A percentile compares a stretch with the other conserved stretches of the same genome.
These are phyloP conservation scores for Termitomyces sp. DNA, from an alignment of 768 basidiomycete genomes.

Conservation along the genomic window DNA sequence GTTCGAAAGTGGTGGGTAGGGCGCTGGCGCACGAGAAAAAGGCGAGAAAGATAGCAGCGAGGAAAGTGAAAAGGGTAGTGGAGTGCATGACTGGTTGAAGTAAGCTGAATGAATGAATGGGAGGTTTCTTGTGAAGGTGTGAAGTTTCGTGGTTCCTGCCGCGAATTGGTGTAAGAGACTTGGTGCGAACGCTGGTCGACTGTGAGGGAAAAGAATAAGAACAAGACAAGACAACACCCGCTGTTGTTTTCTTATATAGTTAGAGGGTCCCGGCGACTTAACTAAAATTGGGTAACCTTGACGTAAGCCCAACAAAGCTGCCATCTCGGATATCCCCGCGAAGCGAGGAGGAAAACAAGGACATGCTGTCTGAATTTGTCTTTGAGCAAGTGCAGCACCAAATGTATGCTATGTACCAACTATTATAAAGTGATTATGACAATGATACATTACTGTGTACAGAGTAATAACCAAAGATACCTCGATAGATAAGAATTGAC, in stretches of 20 bases:
- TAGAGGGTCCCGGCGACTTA: neutral
- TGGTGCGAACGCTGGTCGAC: neutral
- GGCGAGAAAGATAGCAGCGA: slow-evolving; percentile 29
- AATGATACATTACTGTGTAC: neutral
- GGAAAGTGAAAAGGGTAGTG: slow-evolving; percentile 20
- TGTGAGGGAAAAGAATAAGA: neutral
- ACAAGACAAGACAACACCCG: neutral
- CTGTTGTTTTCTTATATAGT: neutral
- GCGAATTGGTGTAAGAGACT: neutral
- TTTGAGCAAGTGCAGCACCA: neutral
- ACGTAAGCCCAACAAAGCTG: neutral
- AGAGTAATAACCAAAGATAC: neutral
- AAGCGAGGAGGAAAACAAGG: too few species aligned
- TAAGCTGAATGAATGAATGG: slow-evolving; percentile 13
- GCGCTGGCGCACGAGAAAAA: slow-evolving; percentile 30
- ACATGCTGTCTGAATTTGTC: too few species aligned
- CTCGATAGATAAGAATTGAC: neutral
- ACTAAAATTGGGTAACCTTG: neutral
- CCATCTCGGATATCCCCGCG: neutral
- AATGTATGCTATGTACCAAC: neutral
- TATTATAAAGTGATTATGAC: neutral
- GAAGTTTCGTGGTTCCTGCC: slow-evolving; percentile 11
- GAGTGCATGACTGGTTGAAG: slow-evolving; percentile 29
- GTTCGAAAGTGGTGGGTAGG: slow-evolving; percentile 19
- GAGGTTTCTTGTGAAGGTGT: neutral